These are phyloP conservation scores for Epicoccum sorghinum DNA, from an alignment of 2,329 filamentous ascomycete species.

Conservation along the genomic window DNA sequence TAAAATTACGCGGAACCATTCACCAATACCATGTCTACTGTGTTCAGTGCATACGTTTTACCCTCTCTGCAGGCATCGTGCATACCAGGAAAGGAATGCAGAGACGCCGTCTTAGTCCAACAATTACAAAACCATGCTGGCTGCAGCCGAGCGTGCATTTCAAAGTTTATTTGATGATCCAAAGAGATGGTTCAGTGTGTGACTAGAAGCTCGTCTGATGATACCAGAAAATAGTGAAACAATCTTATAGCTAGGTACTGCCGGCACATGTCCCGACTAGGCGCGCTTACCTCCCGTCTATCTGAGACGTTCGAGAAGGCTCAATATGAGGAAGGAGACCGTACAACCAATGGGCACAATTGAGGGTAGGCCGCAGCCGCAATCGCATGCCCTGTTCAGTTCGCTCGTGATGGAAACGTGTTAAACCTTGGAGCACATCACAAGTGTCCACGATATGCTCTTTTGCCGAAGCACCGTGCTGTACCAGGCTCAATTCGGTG, in stretches of 20 bases:
- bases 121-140: neutral
- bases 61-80: too few relatives aligned
- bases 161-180: neutral
- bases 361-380: conserved; percentile 3
- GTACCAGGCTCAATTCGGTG: neutral
- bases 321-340: neutral
- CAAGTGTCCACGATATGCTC: neutral
- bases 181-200: neutral
- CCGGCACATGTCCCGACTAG: conserved; percentile 1
- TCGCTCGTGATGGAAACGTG: conserved; percentile 16
- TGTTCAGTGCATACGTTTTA: too few relatives aligned
- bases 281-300: conserved; percentile 8
- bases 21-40: too few relatives aligned
- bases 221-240: conserved; percentile 3
- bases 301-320: conserved; percentile 15
- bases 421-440: conserved; percentile 16
- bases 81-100: too few relatives aligned
- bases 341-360: conserved; percentile 9
- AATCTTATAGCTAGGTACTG: neutral
- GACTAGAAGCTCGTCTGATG: neutral
- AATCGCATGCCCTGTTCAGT: neutral
- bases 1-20: too few relatives aligned
- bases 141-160: neutral
- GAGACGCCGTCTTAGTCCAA: too few relatives aligned
- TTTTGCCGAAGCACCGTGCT: neutral